Conservation (phyloP, 2,329 filamentous ascomycete species). For the Clonostachys byssicola region DNA sequence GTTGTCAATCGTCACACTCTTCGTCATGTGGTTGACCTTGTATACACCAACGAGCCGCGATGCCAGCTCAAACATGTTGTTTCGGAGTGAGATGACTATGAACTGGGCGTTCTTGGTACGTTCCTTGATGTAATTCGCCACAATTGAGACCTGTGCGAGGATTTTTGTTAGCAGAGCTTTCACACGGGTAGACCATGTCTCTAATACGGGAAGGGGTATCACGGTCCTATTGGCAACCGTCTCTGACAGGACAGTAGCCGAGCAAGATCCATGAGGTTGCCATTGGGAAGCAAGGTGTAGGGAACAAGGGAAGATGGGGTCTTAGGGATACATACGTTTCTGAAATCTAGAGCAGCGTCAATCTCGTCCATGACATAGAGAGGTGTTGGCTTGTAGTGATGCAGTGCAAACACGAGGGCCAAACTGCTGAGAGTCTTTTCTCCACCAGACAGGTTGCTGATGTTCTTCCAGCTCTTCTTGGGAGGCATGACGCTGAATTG, state of each 20-base stretch:
- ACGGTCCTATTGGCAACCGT: no score
- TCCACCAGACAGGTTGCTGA: conserved; percentile 89
- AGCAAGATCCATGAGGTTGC: not conserved
- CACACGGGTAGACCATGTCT: no score
- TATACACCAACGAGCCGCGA: conserved; percentile 93
- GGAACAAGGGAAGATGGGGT: not conserved
- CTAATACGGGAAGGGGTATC: no score
- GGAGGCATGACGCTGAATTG: conserved; percentile 98
- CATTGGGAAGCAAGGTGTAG: not conserved
- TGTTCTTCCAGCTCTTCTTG: conserved; percentile 99
- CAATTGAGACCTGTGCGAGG: conserved; percentile 77
- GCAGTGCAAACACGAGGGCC: conserved; percentile 94
- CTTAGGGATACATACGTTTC: conserved; percentile 70
- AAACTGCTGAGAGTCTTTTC: conserved; percentile 95
- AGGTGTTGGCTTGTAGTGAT: conserved; percentile 97
- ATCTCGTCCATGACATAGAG: conserved; percentile 99
- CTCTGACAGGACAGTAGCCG: not conserved
- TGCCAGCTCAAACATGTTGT: conserved; percentile 99
- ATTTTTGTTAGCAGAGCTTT: no score
- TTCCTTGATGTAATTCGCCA: conserved; percentile 98
- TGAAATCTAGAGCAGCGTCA: conserved; percentile 94
- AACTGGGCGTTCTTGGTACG: conserved; percentile 99
- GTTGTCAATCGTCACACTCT: conserved; percentile 87
- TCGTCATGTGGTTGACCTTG: conserved; percentile 99
- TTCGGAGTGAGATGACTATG: conserved; percentile 94